These are phyloP conservation scores for Lentinula boryana DNA, from an alignment of 768 basidiomycete species.

Conservation along the genomic window DNA sequence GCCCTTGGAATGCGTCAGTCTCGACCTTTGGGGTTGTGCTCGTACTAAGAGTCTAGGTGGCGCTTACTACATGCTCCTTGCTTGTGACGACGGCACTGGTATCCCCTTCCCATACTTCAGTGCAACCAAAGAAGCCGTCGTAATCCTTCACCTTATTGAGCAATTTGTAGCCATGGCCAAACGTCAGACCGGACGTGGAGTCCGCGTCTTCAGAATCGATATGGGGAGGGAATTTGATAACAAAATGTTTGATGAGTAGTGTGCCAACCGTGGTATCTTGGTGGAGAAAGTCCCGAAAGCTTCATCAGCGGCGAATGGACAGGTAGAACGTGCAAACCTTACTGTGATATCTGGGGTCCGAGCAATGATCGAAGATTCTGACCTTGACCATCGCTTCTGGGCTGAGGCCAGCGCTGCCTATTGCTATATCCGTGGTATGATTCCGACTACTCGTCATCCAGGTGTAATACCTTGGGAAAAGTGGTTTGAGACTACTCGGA, in stretches of 20 bases:
- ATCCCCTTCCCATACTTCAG: neutral
- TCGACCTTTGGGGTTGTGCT: constrained; percentile 3
- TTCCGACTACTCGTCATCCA: too few relatives aligned
- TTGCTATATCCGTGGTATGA: too few relatives aligned
- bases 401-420: too few relatives aligned
- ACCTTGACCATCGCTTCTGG: too few relatives aligned
- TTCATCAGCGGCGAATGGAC: too few relatives aligned
- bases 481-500: too few relatives aligned
- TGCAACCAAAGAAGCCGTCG: neutral
- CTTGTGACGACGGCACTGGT: neutral
- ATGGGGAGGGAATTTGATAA: neutral
- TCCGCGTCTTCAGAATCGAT: neutral
- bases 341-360: too few relatives aligned
- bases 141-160: neutral
- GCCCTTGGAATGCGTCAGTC: neutral
- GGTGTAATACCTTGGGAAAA: too few relatives aligned
- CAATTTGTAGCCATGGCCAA: neutral
- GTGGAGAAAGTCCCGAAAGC: too few relatives aligned
- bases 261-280: too few relatives aligned
- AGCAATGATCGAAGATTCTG: too few relatives aligned
- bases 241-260: neutral
- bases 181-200: neutral
- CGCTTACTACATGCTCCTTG: neutral
- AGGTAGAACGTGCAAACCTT: too few relatives aligned
- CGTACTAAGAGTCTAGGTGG: neutral